Base-by-base conservation (phyloP, 2,329 filamentous ascomycete species). In the Thielaviopsis ethacetica region DNA sequence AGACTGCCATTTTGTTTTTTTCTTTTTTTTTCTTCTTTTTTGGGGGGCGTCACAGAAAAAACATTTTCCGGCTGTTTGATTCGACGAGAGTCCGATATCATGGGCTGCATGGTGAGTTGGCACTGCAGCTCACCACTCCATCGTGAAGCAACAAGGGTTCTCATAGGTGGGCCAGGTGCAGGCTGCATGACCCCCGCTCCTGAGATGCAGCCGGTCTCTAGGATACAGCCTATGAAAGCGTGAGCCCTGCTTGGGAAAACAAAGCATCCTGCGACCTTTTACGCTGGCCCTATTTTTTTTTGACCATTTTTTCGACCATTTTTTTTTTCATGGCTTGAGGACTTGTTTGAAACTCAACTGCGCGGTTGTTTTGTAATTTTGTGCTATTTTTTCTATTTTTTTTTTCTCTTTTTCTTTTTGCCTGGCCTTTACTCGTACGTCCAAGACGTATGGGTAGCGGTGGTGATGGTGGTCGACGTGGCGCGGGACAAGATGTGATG, bases 71-170 rank as follows among this genome's bases (percentile, higher is more conserved):
- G 7, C 6, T 19, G 9, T 49, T 21, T 49, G 44, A 49, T 49
- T 49, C 44, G 44, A 49, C 44, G 17, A 10, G 44, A 49, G 44
- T 49, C 47, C 41, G 56, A 59, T 61, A 56, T 59, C 59, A 52
- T 34, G 21, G 38, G 53, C 56, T 62, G 60, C 60, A 62, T 57
- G 60, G 34, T 62, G 60, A 57, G 60, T 59, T 62, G 60, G 60
- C 60, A 62, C 17, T 62, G 60, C 60, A 62, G 53, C 34, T 21
- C 50, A 49, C 56, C 49, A 58, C 59, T 61, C 59, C 52, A 61
- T 61, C 59, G 56, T 58, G 51, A 21, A 52, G 53, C 22, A 51
- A 59, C 59, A 57, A 34, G 59, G 59, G 59, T 59, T 61, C 38
- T 53, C 19, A 61, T 61, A 61, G 59, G 59, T 56, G 47, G 41